phyloP scores from a whole-genome alignment of 2,329 filamentous ascomycete species.

The Curvularia lunata region DNA sequence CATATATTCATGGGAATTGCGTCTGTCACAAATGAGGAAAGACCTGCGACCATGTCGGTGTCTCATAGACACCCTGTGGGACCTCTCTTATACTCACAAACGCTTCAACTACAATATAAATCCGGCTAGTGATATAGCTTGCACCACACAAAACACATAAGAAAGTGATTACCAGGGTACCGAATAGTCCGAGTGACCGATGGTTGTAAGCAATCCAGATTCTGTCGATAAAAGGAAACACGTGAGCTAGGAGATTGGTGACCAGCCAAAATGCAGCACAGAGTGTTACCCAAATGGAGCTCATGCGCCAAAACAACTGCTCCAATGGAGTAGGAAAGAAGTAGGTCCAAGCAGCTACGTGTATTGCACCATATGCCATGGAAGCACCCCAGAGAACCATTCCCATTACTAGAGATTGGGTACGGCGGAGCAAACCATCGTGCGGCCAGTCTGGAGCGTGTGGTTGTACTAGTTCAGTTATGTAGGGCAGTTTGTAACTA shows the following conservation, averaged over 20 bases:
- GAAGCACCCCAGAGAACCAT: constrained; percentile 28
- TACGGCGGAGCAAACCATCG: constrained; percentile 26
- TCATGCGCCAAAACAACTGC: constrained; percentile 26
- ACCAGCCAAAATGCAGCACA: constrained; percentile 28
- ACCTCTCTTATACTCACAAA: constrained; percentile 26
- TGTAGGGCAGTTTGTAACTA: not conserved
- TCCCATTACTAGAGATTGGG: constrained; percentile 18
- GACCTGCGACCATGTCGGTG: constrained; percentile 24
- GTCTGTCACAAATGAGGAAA: constrained; percentile 26
- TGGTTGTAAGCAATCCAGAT: constrained; percentile 22
- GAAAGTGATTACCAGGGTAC: not conserved
- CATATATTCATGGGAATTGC: not conserved
- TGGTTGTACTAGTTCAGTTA: not conserved
- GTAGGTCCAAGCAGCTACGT: constrained; percentile 29
- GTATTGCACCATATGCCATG: constrained; percentile 30
- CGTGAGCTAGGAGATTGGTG: constrained; percentile 20
- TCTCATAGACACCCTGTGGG: constrained; percentile 21
- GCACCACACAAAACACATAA: not conserved
- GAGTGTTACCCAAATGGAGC: constrained; percentile 25
- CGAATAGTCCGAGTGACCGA: not conserved
- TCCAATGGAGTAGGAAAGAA: constrained; percentile 27
- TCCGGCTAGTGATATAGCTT: constrained; percentile 18
- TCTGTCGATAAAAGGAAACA: constrained; percentile 17
- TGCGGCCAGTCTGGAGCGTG: constrained; percentile 27
- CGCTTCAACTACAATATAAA: constrained; percentile 28